Evolutionary conservation across 331 rosid species (phyloP).

Genomic region (Quercus tomentella): DNA sequence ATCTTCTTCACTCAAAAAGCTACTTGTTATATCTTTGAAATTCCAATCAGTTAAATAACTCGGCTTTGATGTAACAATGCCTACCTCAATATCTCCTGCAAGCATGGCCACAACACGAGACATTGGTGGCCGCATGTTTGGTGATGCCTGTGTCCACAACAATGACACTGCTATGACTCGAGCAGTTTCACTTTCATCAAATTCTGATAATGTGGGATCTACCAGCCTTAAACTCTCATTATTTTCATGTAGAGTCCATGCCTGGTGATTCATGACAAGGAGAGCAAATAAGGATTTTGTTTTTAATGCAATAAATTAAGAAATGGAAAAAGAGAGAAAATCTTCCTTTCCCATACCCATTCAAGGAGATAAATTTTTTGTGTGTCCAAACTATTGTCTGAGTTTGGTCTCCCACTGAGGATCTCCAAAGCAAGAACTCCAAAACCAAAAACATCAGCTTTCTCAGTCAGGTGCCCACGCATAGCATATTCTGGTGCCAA

Average conservation of each 20-base stretch:
- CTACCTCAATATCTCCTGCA: slow-evolving; percentile 8
- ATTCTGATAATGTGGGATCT: slow-evolving; percentile 11
- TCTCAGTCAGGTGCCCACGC: slow-evolving; percentile 22
- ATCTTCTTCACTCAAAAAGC: slow-evolving; percentile 12
- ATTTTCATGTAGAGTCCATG: slow-evolving; percentile 22
- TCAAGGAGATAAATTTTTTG: slow-evolving; percentile 20
- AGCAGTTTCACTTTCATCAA: slow-evolving; percentile 5
- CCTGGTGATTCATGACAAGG: slow-evolving; percentile 1
- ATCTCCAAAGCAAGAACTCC: slow-evolving; percentile 22
- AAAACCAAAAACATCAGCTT: slow-evolving; percentile 16
- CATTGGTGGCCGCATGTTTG: slow-evolving; percentile 25
- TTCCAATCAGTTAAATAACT: slow-evolving; percentile 27
- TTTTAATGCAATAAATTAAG: accelerated
- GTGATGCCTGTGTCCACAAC: slow-evolving; percentile 24
- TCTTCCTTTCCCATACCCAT: neutral
- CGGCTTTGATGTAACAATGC: slow-evolving; percentile 12
- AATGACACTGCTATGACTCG: slow-evolving; percentile 14
- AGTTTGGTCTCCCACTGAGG: slow-evolving; percentile 17
- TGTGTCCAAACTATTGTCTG: neutral
- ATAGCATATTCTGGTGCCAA: slow-evolving; percentile 24
- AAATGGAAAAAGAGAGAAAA: no score
- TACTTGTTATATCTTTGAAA: slow-evolving; percentile 13
- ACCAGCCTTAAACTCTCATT: slow-evolving; percentile 1
- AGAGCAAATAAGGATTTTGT: no score
- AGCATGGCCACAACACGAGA: slow-evolving; percentile 29